phyloP scores from a whole-genome alignment of 495 filamentous ascomycete genomes.

The Parachaetomium inaequale region DNA sequence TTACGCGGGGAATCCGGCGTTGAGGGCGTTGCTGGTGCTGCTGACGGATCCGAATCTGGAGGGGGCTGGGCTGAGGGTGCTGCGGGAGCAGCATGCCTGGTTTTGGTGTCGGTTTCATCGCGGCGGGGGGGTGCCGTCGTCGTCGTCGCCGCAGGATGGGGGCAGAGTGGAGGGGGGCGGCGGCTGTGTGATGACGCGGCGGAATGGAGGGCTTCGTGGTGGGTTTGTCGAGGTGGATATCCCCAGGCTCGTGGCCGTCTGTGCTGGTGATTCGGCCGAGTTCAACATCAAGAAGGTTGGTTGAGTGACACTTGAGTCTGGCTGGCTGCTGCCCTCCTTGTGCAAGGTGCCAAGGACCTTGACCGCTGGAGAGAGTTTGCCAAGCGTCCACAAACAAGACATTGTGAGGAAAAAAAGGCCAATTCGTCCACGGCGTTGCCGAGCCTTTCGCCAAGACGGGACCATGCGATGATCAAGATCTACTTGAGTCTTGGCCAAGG shows the following conservation, averaged over 20 bases:
- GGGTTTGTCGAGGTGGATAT: constrained; percentile 18
- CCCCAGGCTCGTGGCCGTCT: constrained; percentile 8
- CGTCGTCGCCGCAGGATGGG: neutral
- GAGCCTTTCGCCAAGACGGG: constrained; percentile 20
- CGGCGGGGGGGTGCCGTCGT: neutral
- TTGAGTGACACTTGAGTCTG: neutral
- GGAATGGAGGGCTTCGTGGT: neutral
- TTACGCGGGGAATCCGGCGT: constrained; percentile 22
- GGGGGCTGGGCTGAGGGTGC: constrained; percentile 25
- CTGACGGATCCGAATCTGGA: constrained; percentile 34
- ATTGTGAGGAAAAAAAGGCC: neutral
- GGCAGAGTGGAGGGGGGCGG: neutral
- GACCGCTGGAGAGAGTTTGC: neutral
- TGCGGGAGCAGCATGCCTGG: constrained; percentile 20
- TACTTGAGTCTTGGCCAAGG: constrained; percentile 9
- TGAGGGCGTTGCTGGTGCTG: constrained; percentile 31
- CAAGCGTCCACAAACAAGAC: constrained; percentile 4
- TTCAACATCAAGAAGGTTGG: constrained; percentile 16
- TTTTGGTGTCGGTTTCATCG: constrained; percentile 34
- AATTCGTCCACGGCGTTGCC: constrained; percentile 5
- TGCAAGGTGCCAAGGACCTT: neutral
- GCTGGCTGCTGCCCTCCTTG: neutral
- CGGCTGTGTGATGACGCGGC: neutral
- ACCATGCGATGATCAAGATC: constrained; percentile 22
- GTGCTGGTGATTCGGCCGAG: constrained; percentile 15